Base-by-base conservation (phyloP, 2,329 filamentous ascomycete genomes). In the Albophoma yamanashiensis region DNA sequence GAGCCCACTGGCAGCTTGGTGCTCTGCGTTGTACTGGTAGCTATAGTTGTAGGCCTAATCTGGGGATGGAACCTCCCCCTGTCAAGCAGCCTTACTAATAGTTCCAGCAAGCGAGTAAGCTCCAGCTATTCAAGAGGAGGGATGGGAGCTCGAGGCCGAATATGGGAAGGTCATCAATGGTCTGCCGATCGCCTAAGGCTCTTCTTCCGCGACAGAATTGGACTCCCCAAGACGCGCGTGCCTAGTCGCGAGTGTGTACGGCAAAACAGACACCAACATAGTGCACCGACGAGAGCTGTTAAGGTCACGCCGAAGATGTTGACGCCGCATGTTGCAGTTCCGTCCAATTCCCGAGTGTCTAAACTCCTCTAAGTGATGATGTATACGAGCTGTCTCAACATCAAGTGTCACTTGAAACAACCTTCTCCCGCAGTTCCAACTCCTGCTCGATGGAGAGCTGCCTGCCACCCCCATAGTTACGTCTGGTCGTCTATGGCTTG, bases 401-500 rank as follows among this genome's bases (percentile, higher is more conserved):
- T 36, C 27, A 20, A n/a, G 50, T 14, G 36, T 15, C 25, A 36
- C 50, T 53, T 31, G 20, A 14, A 53, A 9, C 27, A 53, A 14
- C 20, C n/a, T 36, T 36, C 50, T 53, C 31, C 31, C 27, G 5
- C n/a, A 56, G 36, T 22, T 56, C 22, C 36, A 22, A 27, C 17
- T 2, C 36, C 5, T 36, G 17, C 20, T n/a, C 50, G 20, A 20
- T 36, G 31, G 2, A 36, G 34, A 36, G 11, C 17, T 17, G 17
- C 50, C 9, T 53, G 17, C 50, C 50, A 2, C 7, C 45, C 7
- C 40, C 22, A n/a, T n/a, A 7, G 9, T 4, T 2, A 11, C 15
- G 50, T 31, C 15, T 14, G 31, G 17, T 17, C 50, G 50, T 36
- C 40, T 75, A 92, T 69, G 89, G 89, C 76, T 88, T 90, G 81